Evolutionary conservation across 169 alveolate species (phyloP).

Genomic region (Eimeria brunetti): DNA sequence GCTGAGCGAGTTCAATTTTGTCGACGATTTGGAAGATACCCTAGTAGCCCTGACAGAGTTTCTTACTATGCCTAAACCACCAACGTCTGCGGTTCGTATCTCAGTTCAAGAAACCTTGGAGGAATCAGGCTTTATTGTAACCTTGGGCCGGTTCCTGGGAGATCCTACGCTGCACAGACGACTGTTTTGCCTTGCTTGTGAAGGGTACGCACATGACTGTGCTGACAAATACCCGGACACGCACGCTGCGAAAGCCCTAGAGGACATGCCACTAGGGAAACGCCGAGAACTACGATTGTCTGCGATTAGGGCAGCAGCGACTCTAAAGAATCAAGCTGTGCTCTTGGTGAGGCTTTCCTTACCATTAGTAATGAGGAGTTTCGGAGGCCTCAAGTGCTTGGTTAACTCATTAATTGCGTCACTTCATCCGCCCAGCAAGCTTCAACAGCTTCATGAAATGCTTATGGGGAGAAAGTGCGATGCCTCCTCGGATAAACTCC

Average conservation of each 20-base stretch:
- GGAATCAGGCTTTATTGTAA: neutral
- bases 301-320: constrained; percentile 40
- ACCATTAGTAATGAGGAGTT: neutral
- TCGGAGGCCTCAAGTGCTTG: neutral
- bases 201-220: constrained; percentile 19
- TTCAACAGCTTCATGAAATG: neutral
- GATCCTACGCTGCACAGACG: constrained; percentile 23
- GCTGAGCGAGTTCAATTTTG: neutral
- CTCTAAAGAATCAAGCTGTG: constrained; percentile 33
- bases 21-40: constrained; percentile 25
- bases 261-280: constrained; percentile 51
- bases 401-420: neutral
- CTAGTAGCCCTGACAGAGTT: constrained; percentile 35
- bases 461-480: neutral
- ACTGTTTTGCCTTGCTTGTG: constrained; percentile 21
- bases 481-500: neutral
- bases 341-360: neutral
- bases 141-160: neutral
- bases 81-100: neutral
- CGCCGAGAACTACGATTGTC: constrained; percentile 53
- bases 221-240: constrained; percentile 45
- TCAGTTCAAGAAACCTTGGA: neutral
- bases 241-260: neutral
- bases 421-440: constrained; percentile 52
- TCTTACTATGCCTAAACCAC: neutral